These are phyloP conservation scores for Solanum piurae DNA, from an alignment of 257 asterid genomes.

Conservation along the genomic window DNA sequence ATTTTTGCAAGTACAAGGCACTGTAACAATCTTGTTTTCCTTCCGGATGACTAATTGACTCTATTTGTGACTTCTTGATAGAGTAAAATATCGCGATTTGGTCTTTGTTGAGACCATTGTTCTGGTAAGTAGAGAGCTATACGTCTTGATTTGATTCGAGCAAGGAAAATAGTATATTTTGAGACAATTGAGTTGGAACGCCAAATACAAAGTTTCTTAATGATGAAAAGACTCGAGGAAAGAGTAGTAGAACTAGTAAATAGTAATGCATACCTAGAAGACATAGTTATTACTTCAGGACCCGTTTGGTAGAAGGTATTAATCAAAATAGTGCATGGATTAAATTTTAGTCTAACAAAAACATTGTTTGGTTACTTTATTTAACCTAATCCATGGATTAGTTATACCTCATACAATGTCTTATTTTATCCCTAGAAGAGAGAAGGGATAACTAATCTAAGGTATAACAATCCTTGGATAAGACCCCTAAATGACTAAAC, in stretches of 20 bases:
- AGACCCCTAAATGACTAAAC: no score
- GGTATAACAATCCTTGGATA: no score
- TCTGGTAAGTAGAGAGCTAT: conserved; percentile 54
- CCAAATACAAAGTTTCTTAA: not conserved
- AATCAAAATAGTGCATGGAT: no score
- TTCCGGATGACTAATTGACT: conserved; percentile 1
- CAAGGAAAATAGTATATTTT: conserved; percentile 32
- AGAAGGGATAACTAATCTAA: no score
- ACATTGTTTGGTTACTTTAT: no score
- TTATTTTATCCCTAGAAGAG: no score
- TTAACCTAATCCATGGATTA: no score
- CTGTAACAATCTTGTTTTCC: conserved; percentile 33
- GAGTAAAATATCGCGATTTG: conserved; percentile 35
- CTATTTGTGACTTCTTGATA: conserved; percentile 32
- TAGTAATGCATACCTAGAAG: conserved; percentile 4
- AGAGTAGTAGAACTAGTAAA: conserved; percentile 12
- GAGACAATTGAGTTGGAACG: conserved; percentile 2
- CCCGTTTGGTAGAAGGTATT: no score
- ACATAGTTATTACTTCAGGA: conserved; percentile 33
- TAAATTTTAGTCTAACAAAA: no score
- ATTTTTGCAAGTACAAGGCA: conserved; percentile 49
- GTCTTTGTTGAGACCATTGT: conserved; percentile 24
- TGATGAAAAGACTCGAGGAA: not conserved
- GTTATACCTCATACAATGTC: no score
- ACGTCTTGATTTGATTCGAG: conserved; percentile 19